Conservation (phyloP, 2,329 filamentous ascomycete genomes). For the Hymenoscyphus fructigenus region DNA sequence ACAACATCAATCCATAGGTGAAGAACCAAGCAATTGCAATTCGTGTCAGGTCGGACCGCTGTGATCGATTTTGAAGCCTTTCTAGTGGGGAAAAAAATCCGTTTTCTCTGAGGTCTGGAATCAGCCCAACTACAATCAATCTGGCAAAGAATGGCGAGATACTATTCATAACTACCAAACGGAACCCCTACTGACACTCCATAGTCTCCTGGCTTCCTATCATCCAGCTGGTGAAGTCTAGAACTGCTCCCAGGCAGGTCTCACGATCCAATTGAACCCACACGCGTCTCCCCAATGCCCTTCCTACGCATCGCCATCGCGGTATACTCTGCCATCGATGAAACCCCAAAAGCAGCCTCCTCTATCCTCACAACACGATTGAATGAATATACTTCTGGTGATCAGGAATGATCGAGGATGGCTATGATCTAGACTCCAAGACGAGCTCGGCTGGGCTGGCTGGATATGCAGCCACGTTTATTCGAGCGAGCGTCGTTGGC, state of each 20-base stretch:
- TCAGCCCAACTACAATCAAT: too few species aligned
- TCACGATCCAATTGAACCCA: not conserved
- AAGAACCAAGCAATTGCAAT: too few species aligned
- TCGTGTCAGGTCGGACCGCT: too few species aligned
- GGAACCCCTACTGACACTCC: too few species aligned
- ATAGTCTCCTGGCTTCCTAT: too few species aligned
- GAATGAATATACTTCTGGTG: not conserved
- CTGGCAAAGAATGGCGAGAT: too few species aligned
- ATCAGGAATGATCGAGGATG: not conserved
- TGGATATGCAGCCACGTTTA: constrained; percentile 2
- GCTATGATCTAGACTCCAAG: not conserved
- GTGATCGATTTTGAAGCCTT: too few species aligned
- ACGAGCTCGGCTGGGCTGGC: not conserved
- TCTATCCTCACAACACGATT: not conserved
- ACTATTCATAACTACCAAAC: too few species aligned
- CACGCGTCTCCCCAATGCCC: not conserved
- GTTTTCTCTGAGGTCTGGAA: too few species aligned
- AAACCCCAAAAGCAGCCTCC: not conserved
- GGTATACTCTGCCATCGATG: not conserved
- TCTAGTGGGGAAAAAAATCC: too few species aligned
- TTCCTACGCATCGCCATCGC: not conserved
- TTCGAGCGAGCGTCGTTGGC: not conserved
- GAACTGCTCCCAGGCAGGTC: not conserved
- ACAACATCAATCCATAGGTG: too few species aligned
- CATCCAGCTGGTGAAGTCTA: too few species aligned